A percentile compares a stretch with the other conserved stretches of the same genome.
Evolutionary conservation across 2,329 filamentous ascomycete species (phyloP).

Genomic region (Fusarium sp.): DNA sequence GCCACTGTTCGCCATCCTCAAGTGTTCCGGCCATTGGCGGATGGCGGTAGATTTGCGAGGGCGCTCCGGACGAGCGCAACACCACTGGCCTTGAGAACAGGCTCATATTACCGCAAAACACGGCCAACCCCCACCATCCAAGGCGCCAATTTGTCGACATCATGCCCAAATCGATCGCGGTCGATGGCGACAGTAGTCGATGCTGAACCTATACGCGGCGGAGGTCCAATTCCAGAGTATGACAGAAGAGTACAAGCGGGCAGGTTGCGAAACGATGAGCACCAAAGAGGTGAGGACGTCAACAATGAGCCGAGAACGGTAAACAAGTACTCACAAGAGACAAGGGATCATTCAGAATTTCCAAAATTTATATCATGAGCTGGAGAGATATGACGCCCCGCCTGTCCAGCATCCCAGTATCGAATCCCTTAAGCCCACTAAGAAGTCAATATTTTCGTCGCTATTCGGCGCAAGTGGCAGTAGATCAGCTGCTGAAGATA

Average conservation of each 20-base stretch:
- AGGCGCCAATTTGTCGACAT: constrained; percentile 16
- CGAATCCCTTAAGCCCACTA: constrained; percentile 71
- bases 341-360: constrained; percentile 88
- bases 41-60: constrained; percentile 36
- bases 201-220: constrained; percentile 48
- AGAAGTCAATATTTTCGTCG: constrained; percentile 69
- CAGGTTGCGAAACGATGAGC: constrained; percentile 84
- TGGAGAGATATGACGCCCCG: constrained; percentile 79
- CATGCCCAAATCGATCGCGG: constrained; percentile 30
- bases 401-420: constrained; percentile 81
- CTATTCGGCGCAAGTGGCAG: constrained; percentile 68
- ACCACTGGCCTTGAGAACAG: constrained; percentile 14
- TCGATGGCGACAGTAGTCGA: constrained; percentile 49
- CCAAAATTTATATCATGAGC: constrained; percentile 88
- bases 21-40: constrained; percentile 24
- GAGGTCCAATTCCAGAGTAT: constrained; percentile 89
- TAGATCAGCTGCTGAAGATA: constrained; percentile 59
- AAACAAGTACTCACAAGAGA: constrained; percentile 23
- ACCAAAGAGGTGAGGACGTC: constrained; percentile 78
- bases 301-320: no score
- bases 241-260: constrained; percentile 82
- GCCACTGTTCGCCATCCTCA: constrained; percentile 32
- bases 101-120: constrained; percentile 14
- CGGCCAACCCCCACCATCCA: constrained; percentile 1
- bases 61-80: constrained; percentile 41